Conservation (phyloP, 208 protist species). For the Acanthamoeba lenticulata region DNA sequence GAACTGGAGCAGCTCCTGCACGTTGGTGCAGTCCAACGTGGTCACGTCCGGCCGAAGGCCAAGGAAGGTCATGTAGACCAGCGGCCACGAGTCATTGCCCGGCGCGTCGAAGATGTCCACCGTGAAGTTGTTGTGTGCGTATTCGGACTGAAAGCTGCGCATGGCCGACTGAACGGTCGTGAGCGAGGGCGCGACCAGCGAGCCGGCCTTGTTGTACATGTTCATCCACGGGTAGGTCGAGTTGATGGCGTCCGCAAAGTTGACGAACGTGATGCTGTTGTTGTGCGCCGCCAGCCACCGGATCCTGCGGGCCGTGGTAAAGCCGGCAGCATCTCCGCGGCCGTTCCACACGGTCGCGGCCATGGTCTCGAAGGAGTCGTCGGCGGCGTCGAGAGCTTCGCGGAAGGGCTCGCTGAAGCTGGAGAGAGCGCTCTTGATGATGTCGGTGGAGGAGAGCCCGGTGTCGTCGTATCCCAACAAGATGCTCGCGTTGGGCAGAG, state of each 20-base stretch:
- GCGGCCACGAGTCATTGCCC: not conserved
- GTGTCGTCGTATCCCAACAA: not conserved
- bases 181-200: not conserved
- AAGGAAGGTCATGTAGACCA: not conserved
- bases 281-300: not conserved
- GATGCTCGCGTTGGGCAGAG: not conserved
- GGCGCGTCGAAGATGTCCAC: not conserved
- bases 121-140: not conserved
- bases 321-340: not conserved
- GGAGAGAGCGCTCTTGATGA: not conserved
- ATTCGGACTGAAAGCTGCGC: not conserved
- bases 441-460: not conserved
- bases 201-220: not conserved
- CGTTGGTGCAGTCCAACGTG: not conserved
- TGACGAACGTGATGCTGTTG: not conserved
- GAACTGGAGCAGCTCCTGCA: not conserved
- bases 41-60: not conserved
- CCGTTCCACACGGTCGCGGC: not conserved
- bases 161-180: not conserved
- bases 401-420: not conserved
- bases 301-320: not conserved
- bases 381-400: not conserved
- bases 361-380: not conserved
- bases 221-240: not conserved
- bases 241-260: not conserved